Conservation (phyloP, 768 basidiomycete genomes). For the Pluteus cervinus region DNA sequence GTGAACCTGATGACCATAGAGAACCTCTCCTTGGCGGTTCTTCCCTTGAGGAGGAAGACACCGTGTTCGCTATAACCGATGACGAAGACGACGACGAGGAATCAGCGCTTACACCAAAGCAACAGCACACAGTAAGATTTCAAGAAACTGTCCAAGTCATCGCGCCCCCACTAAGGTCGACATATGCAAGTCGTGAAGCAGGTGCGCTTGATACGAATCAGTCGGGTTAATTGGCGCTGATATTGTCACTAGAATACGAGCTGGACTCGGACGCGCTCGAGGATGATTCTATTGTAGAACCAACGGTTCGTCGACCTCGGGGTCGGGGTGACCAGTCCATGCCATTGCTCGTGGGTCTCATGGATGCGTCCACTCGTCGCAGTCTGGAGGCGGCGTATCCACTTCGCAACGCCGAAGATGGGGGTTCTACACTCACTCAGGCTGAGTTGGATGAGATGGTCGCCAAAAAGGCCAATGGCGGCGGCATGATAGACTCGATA, state of each 20-base stretch:
- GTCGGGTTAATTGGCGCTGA: no score
- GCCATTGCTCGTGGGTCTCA: slow-evolving; percentile 76
- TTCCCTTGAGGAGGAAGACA: slow-evolving; percentile 25
- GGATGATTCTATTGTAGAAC: slow-evolving; percentile 28
- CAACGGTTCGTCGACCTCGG: slow-evolving; percentile 23
- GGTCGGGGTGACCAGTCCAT: slow-evolving; percentile 47
- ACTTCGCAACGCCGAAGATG: slow-evolving; percentile 29
- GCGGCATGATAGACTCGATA: slow-evolving; percentile 72
- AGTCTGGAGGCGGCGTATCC: slow-evolving; percentile 54
- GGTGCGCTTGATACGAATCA: slow-evolving; percentile 70
- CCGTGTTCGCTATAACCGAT: slow-evolving; percentile 54
- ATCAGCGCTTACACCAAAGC: slow-evolving; percentile 25
- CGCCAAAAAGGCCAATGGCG: slow-evolving; percentile 59
- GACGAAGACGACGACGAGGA: slow-evolving; percentile 45
- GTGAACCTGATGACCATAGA: no score
- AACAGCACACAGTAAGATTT: slow-evolving; percentile 52
- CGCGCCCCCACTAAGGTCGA: slow-evolving; percentile 65
- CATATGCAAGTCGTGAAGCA: slow-evolving; percentile 69
- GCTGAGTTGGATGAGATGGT: slow-evolving; percentile 71
- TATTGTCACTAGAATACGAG: slow-evolving; percentile 60
- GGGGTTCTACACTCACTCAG: slow-evolving; percentile 24
- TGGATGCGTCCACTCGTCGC: slow-evolving; percentile 58
- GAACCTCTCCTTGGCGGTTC: no score
- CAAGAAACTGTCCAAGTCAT: slow-evolving; percentile 66
- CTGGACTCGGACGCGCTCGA: slow-evolving; percentile 81